Base-by-base conservation (phyloP, 441 rosid genomes). In the Mallotus repandus region DNA sequence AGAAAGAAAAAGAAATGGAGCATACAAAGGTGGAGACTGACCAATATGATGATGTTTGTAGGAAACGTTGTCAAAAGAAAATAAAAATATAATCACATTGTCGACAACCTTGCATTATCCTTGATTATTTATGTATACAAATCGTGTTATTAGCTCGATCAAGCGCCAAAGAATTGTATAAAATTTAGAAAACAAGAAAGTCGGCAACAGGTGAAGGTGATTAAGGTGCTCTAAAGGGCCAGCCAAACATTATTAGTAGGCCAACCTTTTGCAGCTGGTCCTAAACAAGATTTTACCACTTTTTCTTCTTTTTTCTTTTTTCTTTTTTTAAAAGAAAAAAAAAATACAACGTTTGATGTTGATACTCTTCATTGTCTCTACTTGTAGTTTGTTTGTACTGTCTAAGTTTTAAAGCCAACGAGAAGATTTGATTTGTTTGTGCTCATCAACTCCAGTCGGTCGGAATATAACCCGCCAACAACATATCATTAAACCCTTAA, bases 401-500 rank as follows among this genome's bases (percentile, higher is more conserved):
- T 71, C 71, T 25, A 59, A 59, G n/a, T 69, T 48, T 32, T 67
- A 45, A 69, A 68, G 32, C 71, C 41, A 56, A 43, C 8, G 73
- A 57, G 72, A 76, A 35, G 41, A 35, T 79, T 64, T 63, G 66
- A 76, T 67, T 71, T 66, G 64, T 66, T 41, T 74, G 52, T 61
- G 29, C 38, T n/a, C 41, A 57, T 70, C 77, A 57, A 64, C 43
- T 38, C 77, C 69, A 68, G 69, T 76, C 75, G 78, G 84, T 85
- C 84, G 86, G 82, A 77, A 83, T 71, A 73, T 74, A 79, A 83
- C 86, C 79, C 72, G 57, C 78, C 84, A 81, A 48, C 74, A 32
- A 55, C 68, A 58, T 48, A 46, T 68, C 57, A 70, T 68, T 59
- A 78, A 74, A 57, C 61, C 71, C 56, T 45, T 73, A 69, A 70